These are phyloP conservation scores for Botrytis sinoallii DNA, from an alignment of 2,329 filamentous ascomycete genomes.

Conservation along the genomic window DNA sequence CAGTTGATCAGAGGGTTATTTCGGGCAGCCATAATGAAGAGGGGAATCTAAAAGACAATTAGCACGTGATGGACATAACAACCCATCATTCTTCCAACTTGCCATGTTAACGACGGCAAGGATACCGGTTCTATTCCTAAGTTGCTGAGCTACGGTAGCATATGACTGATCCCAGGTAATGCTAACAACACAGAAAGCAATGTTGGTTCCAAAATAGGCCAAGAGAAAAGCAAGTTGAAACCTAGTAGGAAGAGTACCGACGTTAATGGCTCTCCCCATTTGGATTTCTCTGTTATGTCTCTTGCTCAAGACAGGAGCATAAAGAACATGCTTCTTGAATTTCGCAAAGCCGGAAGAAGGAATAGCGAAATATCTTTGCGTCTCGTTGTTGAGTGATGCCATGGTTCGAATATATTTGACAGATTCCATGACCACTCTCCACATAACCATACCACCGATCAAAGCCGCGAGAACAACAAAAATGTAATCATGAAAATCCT, in stretches of 20 bases:
- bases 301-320: slow-evolving; percentile 69
- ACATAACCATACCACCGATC: slow-evolving; percentile 60
- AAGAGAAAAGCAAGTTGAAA: slow-evolving; percentile 69
- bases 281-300: slow-evolving; percentile 75
- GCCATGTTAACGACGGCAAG: slow-evolving; percentile 75
- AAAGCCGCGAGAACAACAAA: slow-evolving; percentile 63
- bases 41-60: slow-evolving; percentile 47
- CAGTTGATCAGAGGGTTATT: slow-evolving; percentile 76
- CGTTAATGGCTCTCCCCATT: slow-evolving; percentile 63
- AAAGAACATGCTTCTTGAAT: slow-evolving; percentile 65
- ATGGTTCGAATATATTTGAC: slow-evolving; percentile 69
- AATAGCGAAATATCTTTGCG: slow-evolving; percentile 72
- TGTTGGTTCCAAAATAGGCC: slow-evolving; percentile 67
- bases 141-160: slow-evolving; percentile 45
- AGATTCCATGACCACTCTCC: slow-evolving; percentile 60
- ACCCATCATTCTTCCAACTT: slow-evolving; percentile 20
- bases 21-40: slow-evolving; percentile 70
- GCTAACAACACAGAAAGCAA: slow-evolving; percentile 70
- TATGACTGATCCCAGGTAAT: slow-evolving; percentile 56
- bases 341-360: slow-evolving; percentile 53
- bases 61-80: slow-evolving; percentile 3
- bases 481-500: slow-evolving; percentile 58
- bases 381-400: slow-evolving; percentile 73
- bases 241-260: slow-evolving; percentile 76
- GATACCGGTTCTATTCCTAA: slow-evolving; percentile 67